phyloP scores from a whole-genome alignment of 129 eudicot species.

The Arctium lappa region DNA sequence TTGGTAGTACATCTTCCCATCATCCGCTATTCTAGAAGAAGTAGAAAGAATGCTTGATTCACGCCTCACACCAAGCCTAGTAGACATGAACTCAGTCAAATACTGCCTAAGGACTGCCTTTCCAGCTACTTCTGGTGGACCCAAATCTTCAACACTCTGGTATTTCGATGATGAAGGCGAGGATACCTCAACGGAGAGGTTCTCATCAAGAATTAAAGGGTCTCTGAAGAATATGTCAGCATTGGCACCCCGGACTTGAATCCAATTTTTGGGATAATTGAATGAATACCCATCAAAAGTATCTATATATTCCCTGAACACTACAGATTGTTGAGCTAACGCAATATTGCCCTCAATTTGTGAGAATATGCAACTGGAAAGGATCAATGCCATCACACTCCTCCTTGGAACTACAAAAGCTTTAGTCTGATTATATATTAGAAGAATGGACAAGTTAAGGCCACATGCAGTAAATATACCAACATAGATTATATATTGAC shows the following conservation, averaged over 20 bases:
- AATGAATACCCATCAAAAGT: constrained; percentile 90
- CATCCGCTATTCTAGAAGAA: constrained; percentile 74
- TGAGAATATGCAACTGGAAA: constrained; percentile 54
- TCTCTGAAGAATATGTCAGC: constrained; percentile 98
- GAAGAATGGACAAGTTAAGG: constrained; percentile 35
- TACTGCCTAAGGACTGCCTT: constrained; percentile 71
- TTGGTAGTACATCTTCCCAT: constrained; percentile 85
- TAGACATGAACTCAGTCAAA: constrained; percentile 96
- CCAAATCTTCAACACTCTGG: constrained; percentile 80
- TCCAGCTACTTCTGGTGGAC: constrained; percentile 87
- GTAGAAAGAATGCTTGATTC: constrained; percentile 79
- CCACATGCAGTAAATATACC: background rate
- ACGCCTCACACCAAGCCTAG: constrained; percentile 90
- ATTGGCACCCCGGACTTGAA: constrained; percentile 94
- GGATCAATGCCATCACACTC: constrained; percentile 44
- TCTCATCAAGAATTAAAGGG: constrained; percentile 86
- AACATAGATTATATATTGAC: background rate
- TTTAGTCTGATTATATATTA: constrained; percentile 82
- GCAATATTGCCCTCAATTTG: constrained; percentile 32
- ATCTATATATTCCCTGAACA: constrained; percentile 73
- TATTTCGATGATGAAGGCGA: constrained; percentile 90
- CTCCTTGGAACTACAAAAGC: constrained; percentile 94
- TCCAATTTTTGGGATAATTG: constrained; percentile 85
- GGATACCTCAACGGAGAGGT: constrained; percentile 75
- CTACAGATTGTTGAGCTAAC: constrained; percentile 56